These are phyloP conservation scores for Vaccinium vitisidaea DNA, from an alignment of 148 eudicot genomes.

Conservation along the genomic window DNA sequence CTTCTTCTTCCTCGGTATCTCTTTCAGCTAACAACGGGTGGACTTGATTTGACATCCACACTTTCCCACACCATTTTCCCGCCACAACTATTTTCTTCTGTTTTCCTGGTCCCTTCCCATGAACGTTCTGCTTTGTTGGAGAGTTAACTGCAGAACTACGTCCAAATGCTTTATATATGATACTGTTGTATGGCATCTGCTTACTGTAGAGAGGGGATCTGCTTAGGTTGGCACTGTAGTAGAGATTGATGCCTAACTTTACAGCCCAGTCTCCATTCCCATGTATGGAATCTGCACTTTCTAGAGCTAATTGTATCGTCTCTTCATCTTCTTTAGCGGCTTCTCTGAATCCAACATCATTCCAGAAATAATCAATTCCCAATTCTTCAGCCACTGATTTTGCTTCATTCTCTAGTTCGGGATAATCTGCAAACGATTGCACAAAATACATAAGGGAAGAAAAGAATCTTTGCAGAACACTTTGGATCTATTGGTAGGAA, in stretches of 20 bases:
- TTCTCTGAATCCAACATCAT: constrained; percentile 52
- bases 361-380: constrained; percentile 57
- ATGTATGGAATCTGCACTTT: constrained; percentile 69
- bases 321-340: constrained; percentile 68
- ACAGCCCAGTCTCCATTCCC: constrained; percentile 95
- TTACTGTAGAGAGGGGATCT: constrained; percentile 90
- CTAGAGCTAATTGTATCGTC: constrained; percentile 59
- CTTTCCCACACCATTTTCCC: constrained; percentile 98
- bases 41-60: constrained; percentile 95
- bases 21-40: constrained; percentile 68
- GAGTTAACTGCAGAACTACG: constrained; percentile 43
- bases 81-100: constrained; percentile 75
- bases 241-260: constrained; percentile 85
- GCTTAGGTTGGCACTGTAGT: constrained; percentile 81
- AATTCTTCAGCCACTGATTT: constrained; percentile 73
- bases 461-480: background rate
- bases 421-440: constrained; percentile 58
- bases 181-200: constrained; percentile 88
- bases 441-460: background rate
- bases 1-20: constrained; percentile 46
- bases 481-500: background rate
- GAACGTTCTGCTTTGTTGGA: constrained; percentile 24
- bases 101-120: constrained; percentile 45
- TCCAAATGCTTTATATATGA: constrained; percentile 83
- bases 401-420: constrained; percentile 77